phyloP scores from a whole-genome alignment of 139 green algal species.

The Spirogloea muscicola region DNA sequence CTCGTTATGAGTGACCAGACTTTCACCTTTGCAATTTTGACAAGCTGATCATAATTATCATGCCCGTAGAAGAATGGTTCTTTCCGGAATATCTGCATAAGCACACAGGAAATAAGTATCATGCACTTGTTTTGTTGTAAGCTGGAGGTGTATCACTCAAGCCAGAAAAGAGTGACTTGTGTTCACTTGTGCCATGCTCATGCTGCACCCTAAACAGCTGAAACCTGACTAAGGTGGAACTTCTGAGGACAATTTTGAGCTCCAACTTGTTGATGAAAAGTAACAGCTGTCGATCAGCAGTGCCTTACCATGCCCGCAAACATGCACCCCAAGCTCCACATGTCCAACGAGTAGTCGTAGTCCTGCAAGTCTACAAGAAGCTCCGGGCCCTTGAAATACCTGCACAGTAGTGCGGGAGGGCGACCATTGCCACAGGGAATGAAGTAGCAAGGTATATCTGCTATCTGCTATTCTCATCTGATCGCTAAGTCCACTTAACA shows the following conservation, averaged over 20 bases:
- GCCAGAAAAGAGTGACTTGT: not conserved
- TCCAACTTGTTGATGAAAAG: not conserved
- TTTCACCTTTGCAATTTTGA: conserved; percentile 85
- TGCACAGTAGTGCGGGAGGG: not conserved
- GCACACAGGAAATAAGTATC: not conserved
- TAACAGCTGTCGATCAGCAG: no score
- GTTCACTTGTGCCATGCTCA: not conserved
- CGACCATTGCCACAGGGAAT: not conserved
- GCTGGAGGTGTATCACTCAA: no score
- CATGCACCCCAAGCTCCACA: conserved; percentile 85
- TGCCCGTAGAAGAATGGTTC: conserved; percentile 98
- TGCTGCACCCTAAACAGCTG: no score
- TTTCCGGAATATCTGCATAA: conserved; percentile 76
- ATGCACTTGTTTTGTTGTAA: no score
- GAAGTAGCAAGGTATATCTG: no score
- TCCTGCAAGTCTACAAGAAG: conserved; percentile 95
- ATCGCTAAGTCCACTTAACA: not conserved
- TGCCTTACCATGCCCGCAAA: conserved; percentile 45
- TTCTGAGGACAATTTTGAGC: not conserved
- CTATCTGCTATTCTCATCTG: not conserved
- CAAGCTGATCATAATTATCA: conserved; percentile 98
- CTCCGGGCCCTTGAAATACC: conserved; percentile 97
- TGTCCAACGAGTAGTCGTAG: conserved; percentile 96
- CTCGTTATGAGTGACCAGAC: not conserved
- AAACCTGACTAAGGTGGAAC: not conserved